phyloP scores from a whole-genome alignment of 768 basidiomycete genomes.

The Amanita polypyramis region DNA sequence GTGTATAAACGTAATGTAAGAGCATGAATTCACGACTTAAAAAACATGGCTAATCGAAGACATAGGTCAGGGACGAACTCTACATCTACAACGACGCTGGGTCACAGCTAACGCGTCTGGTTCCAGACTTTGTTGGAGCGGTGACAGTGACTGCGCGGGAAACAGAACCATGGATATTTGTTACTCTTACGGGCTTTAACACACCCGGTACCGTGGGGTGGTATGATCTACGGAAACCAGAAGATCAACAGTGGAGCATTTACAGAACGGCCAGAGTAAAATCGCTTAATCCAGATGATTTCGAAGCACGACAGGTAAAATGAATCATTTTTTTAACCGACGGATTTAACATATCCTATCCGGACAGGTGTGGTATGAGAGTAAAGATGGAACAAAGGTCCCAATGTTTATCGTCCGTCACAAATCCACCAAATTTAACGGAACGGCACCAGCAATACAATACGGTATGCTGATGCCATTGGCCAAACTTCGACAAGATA shows the following conservation, averaged over 20 bases:
- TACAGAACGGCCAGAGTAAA: conserved; percentile 48
- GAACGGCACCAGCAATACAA: conserved; percentile 67
- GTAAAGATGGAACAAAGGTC: conserved; percentile 70
- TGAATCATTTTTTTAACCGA: neutral
- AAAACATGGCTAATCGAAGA: conserved; percentile 5
- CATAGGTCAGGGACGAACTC: conserved; percentile 69
- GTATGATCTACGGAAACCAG: conserved; percentile 53
- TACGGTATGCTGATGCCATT: conserved; percentile 39
- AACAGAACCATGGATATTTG: conserved; percentile 51
- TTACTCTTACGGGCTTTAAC: conserved; percentile 56
- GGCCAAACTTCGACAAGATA: neutral
- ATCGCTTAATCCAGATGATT: conserved; percentile 58
- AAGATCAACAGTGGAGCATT: conserved; percentile 39
- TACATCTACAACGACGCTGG: conserved; percentile 58
- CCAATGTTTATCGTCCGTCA: conserved; percentile 84
- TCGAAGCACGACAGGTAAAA: conserved; percentile 51
- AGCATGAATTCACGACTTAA: conserved; percentile 3
- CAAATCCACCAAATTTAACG: conserved; percentile 58
- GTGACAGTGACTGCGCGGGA: conserved; percentile 41
- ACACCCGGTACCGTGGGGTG: conserved; percentile 56
- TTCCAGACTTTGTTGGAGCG: conserved; percentile 58
- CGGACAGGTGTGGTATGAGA: conserved; percentile 65
- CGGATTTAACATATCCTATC: neutral
- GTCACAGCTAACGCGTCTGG: conserved; percentile 41
- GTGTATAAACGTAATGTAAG: conserved; percentile 67